phyloP scores from a whole-genome alignment of 371 early-diverging fungal species.

The Lichtheimia hyalospora region DNA sequence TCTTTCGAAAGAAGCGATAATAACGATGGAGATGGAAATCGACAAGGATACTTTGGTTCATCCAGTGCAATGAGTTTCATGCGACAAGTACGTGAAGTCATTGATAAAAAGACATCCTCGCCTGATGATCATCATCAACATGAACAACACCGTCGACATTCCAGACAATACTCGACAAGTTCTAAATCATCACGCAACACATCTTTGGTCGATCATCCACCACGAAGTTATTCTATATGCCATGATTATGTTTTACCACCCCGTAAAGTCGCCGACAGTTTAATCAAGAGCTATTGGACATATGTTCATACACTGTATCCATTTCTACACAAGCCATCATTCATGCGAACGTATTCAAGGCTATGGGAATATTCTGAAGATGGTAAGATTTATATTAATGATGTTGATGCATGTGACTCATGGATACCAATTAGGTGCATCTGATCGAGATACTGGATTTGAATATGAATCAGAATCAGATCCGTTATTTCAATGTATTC shows the following conservation, averaged over 20 bases:
- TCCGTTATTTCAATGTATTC: conserved; percentile 25
- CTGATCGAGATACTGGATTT: too few species aligned
- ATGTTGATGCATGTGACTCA: too few species aligned
- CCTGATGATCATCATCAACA: conserved; percentile 4
- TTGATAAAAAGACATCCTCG: conserved; percentile 21
- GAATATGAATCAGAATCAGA: conserved; percentile 24
- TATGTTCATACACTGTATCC: conserved; percentile 28
- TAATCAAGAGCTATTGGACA: conserved; percentile 22
- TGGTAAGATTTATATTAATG: not conserved
- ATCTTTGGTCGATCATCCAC: not conserved
- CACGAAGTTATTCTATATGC: conserved; percentile 5
- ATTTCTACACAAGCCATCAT: conserved; percentile 24
- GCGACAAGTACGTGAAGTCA: conserved; percentile 24
- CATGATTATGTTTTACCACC: conserved; percentile 25
- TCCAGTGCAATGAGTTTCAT: conserved; percentile 27
- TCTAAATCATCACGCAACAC: conserved; percentile 14
- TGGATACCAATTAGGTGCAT: too few species aligned
- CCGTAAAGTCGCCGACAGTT: conserved; percentile 23
- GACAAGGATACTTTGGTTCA: conserved; percentile 27
- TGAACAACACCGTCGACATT: not conserved
- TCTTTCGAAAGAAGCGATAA: conserved; percentile 11
- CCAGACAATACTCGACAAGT: conserved; percentile 6
- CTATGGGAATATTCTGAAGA: conserved; percentile 20
- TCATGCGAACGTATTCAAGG: conserved; percentile 21
- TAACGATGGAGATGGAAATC: conserved; percentile 6